A percentile compares a stretch with the other conserved stretches of the same genome.
Conservation (phyloP, 2,329 filamentous ascomycete genomes). For the Alternaria sp. region DNA sequence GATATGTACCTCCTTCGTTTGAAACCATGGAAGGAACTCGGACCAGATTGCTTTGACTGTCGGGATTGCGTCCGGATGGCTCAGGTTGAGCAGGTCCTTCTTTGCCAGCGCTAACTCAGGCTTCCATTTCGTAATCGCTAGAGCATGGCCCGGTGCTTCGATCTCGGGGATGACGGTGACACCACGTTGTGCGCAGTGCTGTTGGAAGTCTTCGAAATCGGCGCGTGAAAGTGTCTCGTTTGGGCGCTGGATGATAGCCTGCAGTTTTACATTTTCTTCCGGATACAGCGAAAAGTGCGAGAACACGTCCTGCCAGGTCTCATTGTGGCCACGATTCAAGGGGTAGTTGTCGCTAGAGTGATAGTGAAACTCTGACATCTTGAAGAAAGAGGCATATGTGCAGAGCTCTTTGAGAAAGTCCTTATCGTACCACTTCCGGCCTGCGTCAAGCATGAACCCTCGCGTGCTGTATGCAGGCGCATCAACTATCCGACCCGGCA, state of each 20-base stretch:
- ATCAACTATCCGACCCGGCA: constrained; percentile 42
- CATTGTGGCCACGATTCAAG: constrained; percentile 55
- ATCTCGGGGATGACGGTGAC: constrained; percentile 49
- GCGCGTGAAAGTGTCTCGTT: constrained; percentile 45
- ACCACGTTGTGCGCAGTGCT: constrained; percentile 43
- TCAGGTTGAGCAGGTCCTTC: constrained; percentile 46
- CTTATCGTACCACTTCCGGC: constrained; percentile 53
- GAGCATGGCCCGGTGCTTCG: constrained; percentile 46
- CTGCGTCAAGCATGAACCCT: constrained; percentile 55
- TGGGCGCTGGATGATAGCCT: constrained; percentile 42
- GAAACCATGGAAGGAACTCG: constrained; percentile 49
- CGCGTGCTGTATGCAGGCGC: constrained; percentile 54
- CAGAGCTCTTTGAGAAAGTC: constrained; percentile 54
- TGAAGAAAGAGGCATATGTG: constrained; percentile 56
- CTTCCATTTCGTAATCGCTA: constrained; percentile 50
- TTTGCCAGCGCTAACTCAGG: constrained; percentile 46
- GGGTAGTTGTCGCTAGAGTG: constrained; percentile 59
- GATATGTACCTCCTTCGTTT: constrained; percentile 48
- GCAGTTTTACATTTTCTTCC: constrained; percentile 40
- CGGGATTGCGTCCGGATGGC: constrained; percentile 44
- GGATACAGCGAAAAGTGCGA: constrained; percentile 53
- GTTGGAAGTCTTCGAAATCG: constrained; percentile 47
- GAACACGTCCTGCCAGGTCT: constrained; percentile 56
- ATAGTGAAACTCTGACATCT: constrained; percentile 58
- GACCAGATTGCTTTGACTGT: constrained; percentile 47